Evolutionary conservation across 2,329 filamentous ascomycete genomes (phyloP).

Genomic region (Ceratocystis ficicola): DNA sequence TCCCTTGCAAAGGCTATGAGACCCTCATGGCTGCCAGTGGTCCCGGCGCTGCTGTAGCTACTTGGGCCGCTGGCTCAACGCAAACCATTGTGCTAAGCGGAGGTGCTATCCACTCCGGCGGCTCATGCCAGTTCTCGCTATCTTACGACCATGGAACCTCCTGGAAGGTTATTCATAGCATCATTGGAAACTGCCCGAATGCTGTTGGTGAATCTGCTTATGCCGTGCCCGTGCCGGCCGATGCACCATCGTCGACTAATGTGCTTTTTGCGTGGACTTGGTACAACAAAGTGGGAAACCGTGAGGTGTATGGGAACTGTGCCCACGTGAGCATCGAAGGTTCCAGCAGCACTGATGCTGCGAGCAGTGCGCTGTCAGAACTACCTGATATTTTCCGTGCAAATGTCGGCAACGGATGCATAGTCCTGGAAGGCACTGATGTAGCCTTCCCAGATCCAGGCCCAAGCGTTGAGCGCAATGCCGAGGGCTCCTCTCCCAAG

Average conservation of each 20-base stretch:
- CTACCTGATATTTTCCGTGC: slow-evolving; percentile 46
- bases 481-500: slow-evolving; percentile 26
- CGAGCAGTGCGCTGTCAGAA: slow-evolving; percentile 43
- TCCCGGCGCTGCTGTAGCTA: slow-evolving; percentile 35
- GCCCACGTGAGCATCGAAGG: slow-evolving; percentile 42
- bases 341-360: slow-evolving; percentile 18
- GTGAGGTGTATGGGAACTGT: slow-evolving; percentile 62
- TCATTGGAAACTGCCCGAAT: slow-evolving; percentile 31
- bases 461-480: slow-evolving; percentile 33
- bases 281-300: slow-evolving; percentile 51
- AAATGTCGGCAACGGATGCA: slow-evolving; percentile 48
- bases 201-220: slow-evolving; percentile 32
- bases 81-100: slow-evolving; percentile 46
- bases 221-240: slow-evolving; percentile 42
- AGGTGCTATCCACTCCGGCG: slow-evolving; percentile 42
- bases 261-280: slow-evolving; percentile 51
- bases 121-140: slow-evolving; percentile 51
- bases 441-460: slow-evolving; percentile 53
- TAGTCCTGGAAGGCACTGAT: slow-evolving; percentile 42
- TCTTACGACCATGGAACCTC: slow-evolving; percentile 48
- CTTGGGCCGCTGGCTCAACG: slow-evolving; percentile 40
- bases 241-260: slow-evolving; percentile 36
- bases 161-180: slow-evolving; percentile 41
- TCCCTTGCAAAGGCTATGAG: slow-evolving; percentile 46
- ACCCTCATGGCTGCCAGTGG: slow-evolving; percentile 24